A percentile compares a stretch with the other conserved stretches of the same genome.
These are phyloP conservation scores for Metrosideros polymorpha DNA, from an alignment of 441 rosid genomes.

Conservation along the genomic window DNA sequence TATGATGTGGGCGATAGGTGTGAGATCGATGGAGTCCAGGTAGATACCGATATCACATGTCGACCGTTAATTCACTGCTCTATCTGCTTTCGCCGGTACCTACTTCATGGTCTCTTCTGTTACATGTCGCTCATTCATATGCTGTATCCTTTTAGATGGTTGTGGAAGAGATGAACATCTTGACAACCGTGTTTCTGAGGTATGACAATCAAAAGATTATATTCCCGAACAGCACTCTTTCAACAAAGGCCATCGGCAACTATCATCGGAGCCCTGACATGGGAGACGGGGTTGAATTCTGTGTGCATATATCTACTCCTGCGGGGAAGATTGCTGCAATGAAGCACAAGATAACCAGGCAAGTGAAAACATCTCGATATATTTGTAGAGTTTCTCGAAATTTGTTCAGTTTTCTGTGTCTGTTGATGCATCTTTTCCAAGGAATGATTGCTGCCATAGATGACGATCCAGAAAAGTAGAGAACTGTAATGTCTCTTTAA, in stretches of 20 bases:
- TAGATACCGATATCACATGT: neutral
- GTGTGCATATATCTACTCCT: slow-evolving; percentile 58
- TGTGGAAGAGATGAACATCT: slow-evolving; percentile 88
- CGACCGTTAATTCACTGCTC: neutral
- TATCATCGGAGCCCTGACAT: slow-evolving; percentile 78
- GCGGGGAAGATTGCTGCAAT: slow-evolving; percentile 48
- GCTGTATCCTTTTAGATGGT: slow-evolving; percentile 29
- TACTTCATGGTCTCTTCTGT: neutral
- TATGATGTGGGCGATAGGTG: slow-evolving; percentile 82
- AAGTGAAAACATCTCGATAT: neutral
- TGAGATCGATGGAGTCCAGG: slow-evolving; percentile 67
- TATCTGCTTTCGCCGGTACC: neutral
- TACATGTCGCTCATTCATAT: neutral
- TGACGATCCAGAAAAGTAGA: neutral
- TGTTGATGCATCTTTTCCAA: neutral
- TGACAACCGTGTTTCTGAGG: slow-evolving; percentile 69
- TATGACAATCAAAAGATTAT: slow-evolving; percentile 56
- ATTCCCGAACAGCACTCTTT: slow-evolving; percentile 51
- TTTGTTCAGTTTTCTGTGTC: neutral
- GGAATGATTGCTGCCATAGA: neutral
- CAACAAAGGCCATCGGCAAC: slow-evolving; percentile 54
- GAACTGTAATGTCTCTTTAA: neutral
- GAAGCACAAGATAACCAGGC: slow-evolving; percentile 47
- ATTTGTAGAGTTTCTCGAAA: neutral
- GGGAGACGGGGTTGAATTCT: slow-evolving; percentile 64